Conservation (phyloP, 169 alveolate species). For the Perkinsus olseni region DNA sequence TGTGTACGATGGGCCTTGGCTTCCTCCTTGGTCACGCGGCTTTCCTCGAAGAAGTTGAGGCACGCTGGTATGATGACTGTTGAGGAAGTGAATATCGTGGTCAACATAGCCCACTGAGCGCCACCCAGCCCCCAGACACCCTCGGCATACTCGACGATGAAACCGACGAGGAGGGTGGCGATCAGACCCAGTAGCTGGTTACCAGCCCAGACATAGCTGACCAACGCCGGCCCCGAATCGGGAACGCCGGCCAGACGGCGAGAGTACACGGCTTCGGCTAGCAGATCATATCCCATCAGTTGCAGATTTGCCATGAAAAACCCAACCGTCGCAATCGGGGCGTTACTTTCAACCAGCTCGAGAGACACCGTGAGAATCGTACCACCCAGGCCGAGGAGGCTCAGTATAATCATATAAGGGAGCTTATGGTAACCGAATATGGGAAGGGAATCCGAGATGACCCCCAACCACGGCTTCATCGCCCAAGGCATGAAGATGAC, state of each 20-base stretch:
- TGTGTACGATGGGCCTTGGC: background rate
- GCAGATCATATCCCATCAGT: background rate
- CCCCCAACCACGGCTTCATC: background rate
- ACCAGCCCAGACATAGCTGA: background rate
- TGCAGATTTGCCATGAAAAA: background rate
- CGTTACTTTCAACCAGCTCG: background rate
- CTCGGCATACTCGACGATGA: background rate
- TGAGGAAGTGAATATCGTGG: background rate
- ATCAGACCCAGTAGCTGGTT: background rate
- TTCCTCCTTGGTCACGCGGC: background rate
- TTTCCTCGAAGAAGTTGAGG: background rate
- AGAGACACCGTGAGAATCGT: background rate
- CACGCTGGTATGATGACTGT: background rate
- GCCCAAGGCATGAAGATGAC: background rate
- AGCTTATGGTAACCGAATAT: background rate
- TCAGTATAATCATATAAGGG: background rate
- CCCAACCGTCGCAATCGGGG: background rate
- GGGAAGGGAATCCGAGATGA: background rate
- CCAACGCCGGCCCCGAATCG: background rate
- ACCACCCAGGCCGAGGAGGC: background rate
- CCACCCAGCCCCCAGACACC: background rate
- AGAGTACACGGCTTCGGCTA: background rate
- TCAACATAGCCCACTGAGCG: background rate
- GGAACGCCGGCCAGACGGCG: background rate
- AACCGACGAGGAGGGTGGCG: background rate